phyloP scores from a whole-genome alignment of 129 eudicot genomes.

The Daucus carota region DNA sequence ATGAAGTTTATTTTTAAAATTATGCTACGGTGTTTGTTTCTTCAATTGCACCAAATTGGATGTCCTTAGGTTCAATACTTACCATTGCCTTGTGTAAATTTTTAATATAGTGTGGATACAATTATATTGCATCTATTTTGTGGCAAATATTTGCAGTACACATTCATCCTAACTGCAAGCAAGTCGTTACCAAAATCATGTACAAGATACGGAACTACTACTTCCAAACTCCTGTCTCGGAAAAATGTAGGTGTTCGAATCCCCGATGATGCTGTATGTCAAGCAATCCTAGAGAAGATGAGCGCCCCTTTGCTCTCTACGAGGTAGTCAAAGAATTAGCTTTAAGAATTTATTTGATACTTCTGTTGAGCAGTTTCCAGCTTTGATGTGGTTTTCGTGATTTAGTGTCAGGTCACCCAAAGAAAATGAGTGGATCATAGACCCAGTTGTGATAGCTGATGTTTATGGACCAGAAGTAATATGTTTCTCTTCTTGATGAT shows the following conservation, averaged over 20 bases:
- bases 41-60: neutral
- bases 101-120: neutral
- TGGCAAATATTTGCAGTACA: conserved; percentile 48
- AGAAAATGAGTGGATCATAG: conserved; percentile 82
- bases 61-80: neutral
- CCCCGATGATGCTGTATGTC: conserved; percentile 85
- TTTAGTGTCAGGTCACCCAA: conserved; percentile 66
- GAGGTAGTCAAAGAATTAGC: conserved; percentile 8
- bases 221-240: conserved; percentile 52
- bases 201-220: conserved; percentile 57
- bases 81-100: neutral
- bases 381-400: conserved; percentile 14
- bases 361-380: neutral
- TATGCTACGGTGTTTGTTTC: neutral
- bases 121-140: neutral
- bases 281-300: conserved; percentile 74
- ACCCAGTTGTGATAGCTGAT: conserved; percentile 85
- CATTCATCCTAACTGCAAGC: conserved; percentile 91
- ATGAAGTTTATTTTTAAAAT: neutral
- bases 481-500: no score
- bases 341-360: neutral
- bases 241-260: conserved; percentile 81
- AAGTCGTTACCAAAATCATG: conserved; percentile 84
- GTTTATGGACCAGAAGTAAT: conserved; percentile 71
- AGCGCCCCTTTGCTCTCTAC: conserved; percentile 75